Percentiles rank a stretch among this genome's conserved stretches.
Conservation (phyloP, 164 flowering plant species). For the Platanus orientalis region DNA sequence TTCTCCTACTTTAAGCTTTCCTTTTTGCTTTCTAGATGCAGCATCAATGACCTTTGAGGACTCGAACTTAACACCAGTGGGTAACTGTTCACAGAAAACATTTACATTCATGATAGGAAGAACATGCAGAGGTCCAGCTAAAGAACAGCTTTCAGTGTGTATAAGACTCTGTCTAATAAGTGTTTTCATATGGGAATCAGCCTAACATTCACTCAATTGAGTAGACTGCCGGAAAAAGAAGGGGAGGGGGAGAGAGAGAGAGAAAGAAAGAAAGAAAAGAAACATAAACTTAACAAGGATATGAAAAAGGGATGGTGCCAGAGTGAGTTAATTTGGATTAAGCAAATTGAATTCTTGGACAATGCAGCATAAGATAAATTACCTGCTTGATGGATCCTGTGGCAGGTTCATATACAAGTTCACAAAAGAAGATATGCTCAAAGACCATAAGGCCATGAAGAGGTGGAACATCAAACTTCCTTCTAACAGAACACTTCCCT, state of each 20-base stretch:
- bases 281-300: too few relatives aligned
- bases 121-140: too few relatives aligned
- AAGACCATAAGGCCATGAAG: slow-evolving; percentile 37
- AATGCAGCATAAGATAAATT: neutral
- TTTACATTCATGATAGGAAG: neutral
- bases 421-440: slow-evolving; percentile 84
- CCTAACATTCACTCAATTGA: too few relatives aligned
- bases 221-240: too few relatives aligned
- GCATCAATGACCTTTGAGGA: slow-evolving; percentile 35
- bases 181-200: too few relatives aligned
- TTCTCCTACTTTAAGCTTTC: slow-evolving; percentile 72
- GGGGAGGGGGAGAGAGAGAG: too few relatives aligned
- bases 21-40: slow-evolving; percentile 64
- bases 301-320: too few relatives aligned
- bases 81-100: slow-evolving; percentile 47
- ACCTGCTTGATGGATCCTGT: slow-evolving; percentile 89
- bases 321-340: too few relatives aligned
- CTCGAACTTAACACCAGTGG: slow-evolving; percentile 46
- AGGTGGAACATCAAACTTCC: slow-evolving; percentile 58
- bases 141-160: too few relatives aligned
- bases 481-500: slow-evolving; percentile 82
- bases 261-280: too few relatives aligned
- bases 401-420: slow-evolving; percentile 64
- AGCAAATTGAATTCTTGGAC: too few relatives aligned
- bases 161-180: too few relatives aligned